These are phyloP conservation scores for Debaryomyces fabryi DNA, from an alignment of 1,139 yeast genomes.

Conservation along the genomic window DNA sequence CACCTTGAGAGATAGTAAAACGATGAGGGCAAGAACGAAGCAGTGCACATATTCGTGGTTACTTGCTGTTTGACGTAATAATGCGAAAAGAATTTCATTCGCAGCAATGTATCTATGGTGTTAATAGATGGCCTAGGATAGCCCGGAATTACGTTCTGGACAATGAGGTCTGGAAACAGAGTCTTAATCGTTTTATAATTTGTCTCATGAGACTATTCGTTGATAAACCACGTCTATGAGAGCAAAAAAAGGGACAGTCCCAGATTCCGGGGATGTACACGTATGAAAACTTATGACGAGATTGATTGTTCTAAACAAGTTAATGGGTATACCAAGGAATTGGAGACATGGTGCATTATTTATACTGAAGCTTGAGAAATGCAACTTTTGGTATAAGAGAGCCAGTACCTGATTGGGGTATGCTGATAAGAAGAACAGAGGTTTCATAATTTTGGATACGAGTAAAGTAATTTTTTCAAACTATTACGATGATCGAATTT, in stretches of 20 bases:
- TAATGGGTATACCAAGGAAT: no score
- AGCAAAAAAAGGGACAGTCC: no score
- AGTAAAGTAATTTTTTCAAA: not conserved
- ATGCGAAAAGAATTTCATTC: not conserved
- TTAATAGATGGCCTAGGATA: not conserved
- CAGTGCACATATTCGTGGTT: not conserved
- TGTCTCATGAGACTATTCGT: no score
- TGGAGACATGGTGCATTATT: no score
- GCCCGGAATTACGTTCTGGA: not conserved
- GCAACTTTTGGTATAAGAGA: no score
- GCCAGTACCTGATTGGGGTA: no score
- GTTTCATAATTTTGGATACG: not conserved
- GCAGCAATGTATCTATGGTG: not conserved
- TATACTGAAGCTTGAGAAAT: no score
- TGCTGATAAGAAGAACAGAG: not conserved
- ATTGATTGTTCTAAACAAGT: no score
- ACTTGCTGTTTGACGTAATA: not conserved
- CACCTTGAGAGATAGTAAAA: not conserved
- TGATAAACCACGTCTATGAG: no score
- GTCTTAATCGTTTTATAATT: no score
- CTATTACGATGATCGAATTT: not conserved
- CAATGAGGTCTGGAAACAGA: not conserved
- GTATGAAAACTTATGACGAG: no score
- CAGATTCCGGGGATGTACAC: no score
- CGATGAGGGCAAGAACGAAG: not conserved